phyloP scores from a whole-genome alignment of 2,329 filamentous ascomycete genomes.

The Fusarium marasasianum region DNA sequence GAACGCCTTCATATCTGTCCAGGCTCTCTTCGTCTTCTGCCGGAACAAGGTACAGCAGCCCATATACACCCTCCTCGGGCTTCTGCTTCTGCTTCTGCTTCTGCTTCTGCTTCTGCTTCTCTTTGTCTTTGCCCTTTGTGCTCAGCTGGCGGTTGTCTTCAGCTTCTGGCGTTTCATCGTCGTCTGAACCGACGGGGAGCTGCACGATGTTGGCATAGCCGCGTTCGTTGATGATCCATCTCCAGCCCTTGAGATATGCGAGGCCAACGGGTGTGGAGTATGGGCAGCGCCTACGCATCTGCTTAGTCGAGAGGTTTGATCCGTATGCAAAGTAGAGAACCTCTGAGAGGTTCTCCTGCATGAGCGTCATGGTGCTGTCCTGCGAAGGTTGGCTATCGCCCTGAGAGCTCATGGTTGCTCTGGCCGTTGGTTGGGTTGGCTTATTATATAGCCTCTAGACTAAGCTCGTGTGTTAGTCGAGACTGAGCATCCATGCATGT shows the following conservation, averaged over 20 bases:
- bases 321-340: constrained; percentile 76
- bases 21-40: constrained; percentile 60
- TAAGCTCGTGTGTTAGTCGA: not conserved
- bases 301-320: constrained; percentile 72
- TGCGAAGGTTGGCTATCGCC: constrained; percentile 49
- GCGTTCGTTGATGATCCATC: constrained; percentile 73
- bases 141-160: not conserved
- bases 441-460: constrained; percentile 2
- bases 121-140: constrained; percentile 15
- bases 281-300: constrained; percentile 73
- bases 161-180: constrained; percentile 6
- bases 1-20: constrained; percentile 71
- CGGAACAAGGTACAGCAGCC: constrained; percentile 64
- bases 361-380: constrained; percentile 48
- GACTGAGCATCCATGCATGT: not conserved
- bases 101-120: not conserved
- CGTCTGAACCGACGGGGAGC: constrained; percentile 20
- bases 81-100: not conserved
- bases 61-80: constrained; percentile 59
- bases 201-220: constrained; percentile 75
- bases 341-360: constrained; percentile 49
- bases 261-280: constrained; percentile 64
- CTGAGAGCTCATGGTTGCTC: constrained; percentile 41
- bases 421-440: not conserved
- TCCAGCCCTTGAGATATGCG: constrained; percentile 64